Conservation (phyloP, 495 filamentous ascomycete species). For the Tuber microsphaerosporum region DNA sequence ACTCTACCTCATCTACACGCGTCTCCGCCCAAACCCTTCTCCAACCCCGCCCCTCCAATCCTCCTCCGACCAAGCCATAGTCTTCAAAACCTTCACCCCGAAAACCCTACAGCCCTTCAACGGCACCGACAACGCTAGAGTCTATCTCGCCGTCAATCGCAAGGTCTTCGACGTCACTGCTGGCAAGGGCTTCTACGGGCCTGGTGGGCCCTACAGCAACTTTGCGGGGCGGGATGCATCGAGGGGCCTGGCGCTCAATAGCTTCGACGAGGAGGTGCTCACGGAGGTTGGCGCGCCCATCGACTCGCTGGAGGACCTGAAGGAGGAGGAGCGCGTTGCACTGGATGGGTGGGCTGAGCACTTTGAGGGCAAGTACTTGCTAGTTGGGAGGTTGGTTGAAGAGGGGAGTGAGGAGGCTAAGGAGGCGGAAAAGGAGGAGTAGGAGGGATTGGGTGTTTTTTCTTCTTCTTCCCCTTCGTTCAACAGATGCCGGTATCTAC, state of each 20-base stretch:
- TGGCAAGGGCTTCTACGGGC: conserved; percentile 86
- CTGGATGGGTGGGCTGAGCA: conserved; percentile 85
- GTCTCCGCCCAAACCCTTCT: conserved; percentile 53
- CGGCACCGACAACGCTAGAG: conserved; percentile 63
- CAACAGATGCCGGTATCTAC: neutral
- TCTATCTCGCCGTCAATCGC: conserved; percentile 79
- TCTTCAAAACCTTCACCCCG: conserved; percentile 89
- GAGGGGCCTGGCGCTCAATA: conserved; percentile 79
- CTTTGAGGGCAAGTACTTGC: conserved; percentile 86
- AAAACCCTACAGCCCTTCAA: conserved; percentile 80
- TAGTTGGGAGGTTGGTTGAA: conserved; percentile 83
- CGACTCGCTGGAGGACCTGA: conserved; percentile 70
- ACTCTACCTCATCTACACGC: conserved; percentile 60
- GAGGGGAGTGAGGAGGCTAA: conserved; percentile 50
- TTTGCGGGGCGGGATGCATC: conserved; percentile 94
- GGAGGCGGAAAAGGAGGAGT: conserved; percentile 28
- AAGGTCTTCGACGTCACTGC: conserved; percentile 79
- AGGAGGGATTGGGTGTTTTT: neutral
- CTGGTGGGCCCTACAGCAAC: conserved; percentile 85
- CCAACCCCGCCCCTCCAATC: conserved; percentile 52
- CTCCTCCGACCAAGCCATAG: conserved; percentile 56
- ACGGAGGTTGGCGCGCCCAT: conserved; percentile 82
- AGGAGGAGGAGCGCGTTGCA: conserved; percentile 69
- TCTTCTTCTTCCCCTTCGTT: conserved; percentile 5
- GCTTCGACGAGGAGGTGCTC: conserved; percentile 94